phyloP scores from a whole-genome alignment of 805 yeast genomes.

The Candida fluviatilis region DNA sequence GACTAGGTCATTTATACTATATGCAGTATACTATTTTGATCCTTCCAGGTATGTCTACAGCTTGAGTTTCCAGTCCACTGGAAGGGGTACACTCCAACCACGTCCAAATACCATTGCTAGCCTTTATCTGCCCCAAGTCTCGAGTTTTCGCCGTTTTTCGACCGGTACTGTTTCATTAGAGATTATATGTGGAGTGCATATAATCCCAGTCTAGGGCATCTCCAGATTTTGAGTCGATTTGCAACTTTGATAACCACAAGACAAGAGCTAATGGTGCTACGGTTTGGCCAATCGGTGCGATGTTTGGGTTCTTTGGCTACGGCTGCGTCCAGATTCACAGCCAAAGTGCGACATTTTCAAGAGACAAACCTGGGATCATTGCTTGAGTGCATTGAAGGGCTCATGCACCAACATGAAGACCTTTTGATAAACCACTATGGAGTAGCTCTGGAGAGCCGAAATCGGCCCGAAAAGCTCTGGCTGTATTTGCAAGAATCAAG shows the following conservation, averaged over 20 bases:
- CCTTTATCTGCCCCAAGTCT: no score
- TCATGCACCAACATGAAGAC: conserved; percentile 11
- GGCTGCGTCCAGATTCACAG: conserved; percentile 1
- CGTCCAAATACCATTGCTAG: no score
- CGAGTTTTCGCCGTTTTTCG: not conserved
- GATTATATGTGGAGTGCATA: no score
- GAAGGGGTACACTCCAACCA: no score
- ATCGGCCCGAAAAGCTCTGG: not conserved
- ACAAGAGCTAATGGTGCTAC: no score
- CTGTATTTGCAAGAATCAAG: not conserved
- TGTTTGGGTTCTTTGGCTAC: not conserved
- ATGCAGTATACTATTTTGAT: no score
- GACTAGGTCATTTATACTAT: no score
- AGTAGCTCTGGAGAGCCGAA: not conserved
- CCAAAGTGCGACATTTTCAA: conserved; percentile 6
- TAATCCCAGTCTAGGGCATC: no score
- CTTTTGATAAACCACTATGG: not conserved
- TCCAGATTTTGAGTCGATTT: not conserved
- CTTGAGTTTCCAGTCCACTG: no score
- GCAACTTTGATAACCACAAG: no score
- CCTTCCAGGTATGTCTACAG: no score
- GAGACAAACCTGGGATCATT: conserved; percentile 6
- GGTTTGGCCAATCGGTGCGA: not conserved
- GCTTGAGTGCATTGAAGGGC: conserved; percentile 9
- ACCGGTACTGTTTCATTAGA: not conserved